phyloP scores from a whole-genome alignment of 139 green algal genomes.

The Tetradesmus lagerheimii region DNA sequence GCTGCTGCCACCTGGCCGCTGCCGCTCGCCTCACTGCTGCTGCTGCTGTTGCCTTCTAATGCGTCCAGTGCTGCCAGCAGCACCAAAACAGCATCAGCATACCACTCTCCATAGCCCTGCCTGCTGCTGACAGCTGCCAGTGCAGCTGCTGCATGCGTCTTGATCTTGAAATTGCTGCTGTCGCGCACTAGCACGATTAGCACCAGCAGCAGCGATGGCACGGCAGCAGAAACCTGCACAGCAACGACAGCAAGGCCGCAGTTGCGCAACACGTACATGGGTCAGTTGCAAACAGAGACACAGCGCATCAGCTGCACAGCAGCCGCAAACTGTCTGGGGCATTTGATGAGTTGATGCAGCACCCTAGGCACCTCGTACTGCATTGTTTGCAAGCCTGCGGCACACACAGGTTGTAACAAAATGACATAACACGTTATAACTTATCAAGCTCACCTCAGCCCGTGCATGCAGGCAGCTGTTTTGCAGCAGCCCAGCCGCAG shows the following conservation, averaged over 20 bases:
- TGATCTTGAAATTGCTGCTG: conserved; percentile 79
- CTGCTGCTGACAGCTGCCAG: conserved; percentile 55
- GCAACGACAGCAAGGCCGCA: conserved; percentile 10
- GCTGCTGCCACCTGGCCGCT: background rate
- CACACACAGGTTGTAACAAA: too few relatives aligned
- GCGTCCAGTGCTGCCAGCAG: conserved; percentile 55
- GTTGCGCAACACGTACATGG: background rate
- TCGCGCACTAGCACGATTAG: conserved; percentile 74
- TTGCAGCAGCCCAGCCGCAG: conserved; percentile 49
- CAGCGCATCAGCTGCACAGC: too few relatives aligned
- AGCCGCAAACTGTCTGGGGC: too few relatives aligned
- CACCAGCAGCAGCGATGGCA: conserved; percentile 57
- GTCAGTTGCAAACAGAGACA: background rate
- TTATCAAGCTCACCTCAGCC: background rate
- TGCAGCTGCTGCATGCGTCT: conserved; percentile 70
- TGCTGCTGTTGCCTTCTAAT: conserved; percentile 38
- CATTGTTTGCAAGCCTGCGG: too few relatives aligned
- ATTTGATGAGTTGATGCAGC: too few relatives aligned
- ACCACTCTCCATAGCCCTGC: conserved; percentile 54
- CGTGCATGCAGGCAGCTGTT: conserved; percentile 45
- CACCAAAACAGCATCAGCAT: conserved; percentile 61
- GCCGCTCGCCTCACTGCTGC: background rate
- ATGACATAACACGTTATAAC: too few relatives aligned
- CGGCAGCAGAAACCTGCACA: background rate
- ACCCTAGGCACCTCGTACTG: too few relatives aligned